Evolutionary conservation across 345 rosid genomes (phyloP).

Genomic region (Euphorbia lathyris): DNA sequence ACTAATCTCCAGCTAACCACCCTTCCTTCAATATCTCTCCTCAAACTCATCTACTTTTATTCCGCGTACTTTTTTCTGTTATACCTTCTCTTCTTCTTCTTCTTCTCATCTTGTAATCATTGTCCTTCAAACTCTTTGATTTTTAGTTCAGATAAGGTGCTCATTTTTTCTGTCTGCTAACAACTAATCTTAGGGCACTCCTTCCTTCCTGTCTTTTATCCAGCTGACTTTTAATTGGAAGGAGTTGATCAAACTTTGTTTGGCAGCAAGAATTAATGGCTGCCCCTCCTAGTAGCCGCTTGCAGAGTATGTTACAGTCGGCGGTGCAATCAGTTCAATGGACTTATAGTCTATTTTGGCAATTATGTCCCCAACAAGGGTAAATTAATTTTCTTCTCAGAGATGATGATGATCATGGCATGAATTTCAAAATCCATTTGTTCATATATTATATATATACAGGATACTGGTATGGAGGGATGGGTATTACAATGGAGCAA

Average conservation of each 20-base stretch:
- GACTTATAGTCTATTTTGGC: conserved; percentile 97
- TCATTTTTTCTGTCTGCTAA: conserved; percentile 7
- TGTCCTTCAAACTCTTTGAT: conserved; percentile 22
- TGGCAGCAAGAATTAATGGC: conserved; percentile 36
- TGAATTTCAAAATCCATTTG: not conserved
- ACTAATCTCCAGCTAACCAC: not conserved
- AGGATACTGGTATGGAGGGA: conserved; percentile 88
- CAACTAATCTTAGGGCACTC: not conserved
- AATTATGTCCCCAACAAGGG: conserved; percentile 93
- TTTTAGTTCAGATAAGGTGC: conserved; percentile 28
- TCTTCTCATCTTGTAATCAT: conserved; percentile 1
- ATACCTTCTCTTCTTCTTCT: conserved; percentile 18
- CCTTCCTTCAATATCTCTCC: conserved; percentile 18
- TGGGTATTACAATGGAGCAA: conserved; percentile 95
- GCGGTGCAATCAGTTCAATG: conserved; percentile 91
- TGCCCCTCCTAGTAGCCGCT: conserved; percentile 49
- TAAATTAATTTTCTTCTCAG: conserved; percentile 30
- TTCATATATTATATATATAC: not conserved
- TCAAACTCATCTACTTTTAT: conserved; percentile 41
- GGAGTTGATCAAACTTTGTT: not conserved
- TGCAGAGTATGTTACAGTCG: conserved; percentile 67
- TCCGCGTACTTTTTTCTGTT: conserved; percentile 13
- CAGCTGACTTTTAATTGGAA: not conserved
- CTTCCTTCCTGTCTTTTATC: not conserved
- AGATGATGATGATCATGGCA: too few relatives aligned